These are phyloP conservation scores for Sergeia podlipaevii DNA, from an alignment of 208 protist species.

Conservation along the genomic window DNA sequence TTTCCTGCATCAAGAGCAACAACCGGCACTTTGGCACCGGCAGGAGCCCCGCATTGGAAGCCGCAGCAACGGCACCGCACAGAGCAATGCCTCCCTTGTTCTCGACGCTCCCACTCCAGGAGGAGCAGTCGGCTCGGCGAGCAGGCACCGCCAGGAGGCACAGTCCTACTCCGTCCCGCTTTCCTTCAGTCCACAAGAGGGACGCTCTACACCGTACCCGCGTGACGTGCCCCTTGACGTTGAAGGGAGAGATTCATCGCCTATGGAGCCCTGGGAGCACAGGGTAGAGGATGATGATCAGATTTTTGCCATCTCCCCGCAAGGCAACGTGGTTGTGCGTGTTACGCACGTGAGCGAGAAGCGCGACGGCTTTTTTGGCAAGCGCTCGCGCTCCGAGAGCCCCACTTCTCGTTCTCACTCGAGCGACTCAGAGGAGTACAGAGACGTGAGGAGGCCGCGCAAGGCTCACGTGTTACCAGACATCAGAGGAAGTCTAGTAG, in stretches of 20 bases:
- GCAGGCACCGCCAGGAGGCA: not conserved
- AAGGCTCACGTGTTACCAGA: not conserved
- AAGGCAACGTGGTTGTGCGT: not conserved
- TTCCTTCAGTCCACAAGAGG: conserved; percentile 9
- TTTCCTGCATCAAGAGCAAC: not conserved
- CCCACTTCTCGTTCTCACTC: not conserved
- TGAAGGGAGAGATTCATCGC: not conserved
- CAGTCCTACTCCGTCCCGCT: not conserved
- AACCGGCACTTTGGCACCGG: too few relatives aligned
- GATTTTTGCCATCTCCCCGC: conserved; percentile 10
- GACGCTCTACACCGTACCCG: conserved; percentile 3
- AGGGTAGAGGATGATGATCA: conserved; percentile 2
- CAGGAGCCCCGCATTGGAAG: not conserved
- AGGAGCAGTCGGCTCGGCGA: not conserved
- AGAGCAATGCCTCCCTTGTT: conserved; percentile 7
- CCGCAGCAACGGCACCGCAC: not conserved
- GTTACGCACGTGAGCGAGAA: not conserved
- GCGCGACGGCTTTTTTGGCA: not conserved
- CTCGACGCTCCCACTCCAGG: not conserved
- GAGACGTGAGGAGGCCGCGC: not conserved
- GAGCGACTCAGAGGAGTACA: not conserved
- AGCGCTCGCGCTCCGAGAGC: not conserved
- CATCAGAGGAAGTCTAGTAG: conserved; percentile 13
- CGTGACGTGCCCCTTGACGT: not conserved
- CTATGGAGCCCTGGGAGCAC: not conserved